A percentile compares a stretch with the other conserved stretches of the same genome.
These are phyloP conservation scores for Mucor plumbeus DNA, from an alignment of 371 early-diverging fungal species.

Conservation along the genomic window DNA sequence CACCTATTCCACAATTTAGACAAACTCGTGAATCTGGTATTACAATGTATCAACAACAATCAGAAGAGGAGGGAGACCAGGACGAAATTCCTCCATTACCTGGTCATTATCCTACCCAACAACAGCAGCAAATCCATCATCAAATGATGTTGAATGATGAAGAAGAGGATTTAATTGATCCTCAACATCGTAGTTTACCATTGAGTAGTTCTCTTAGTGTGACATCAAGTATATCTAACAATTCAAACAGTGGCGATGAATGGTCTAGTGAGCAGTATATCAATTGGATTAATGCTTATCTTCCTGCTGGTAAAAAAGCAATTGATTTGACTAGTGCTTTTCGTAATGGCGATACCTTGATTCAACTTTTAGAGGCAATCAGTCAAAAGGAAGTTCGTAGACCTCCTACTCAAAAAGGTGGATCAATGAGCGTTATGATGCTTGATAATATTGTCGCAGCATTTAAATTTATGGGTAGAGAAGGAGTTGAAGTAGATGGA, in stretches of 20 bases:
- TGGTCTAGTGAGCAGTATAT: conserved; percentile 41
- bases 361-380: conserved; percentile 57
- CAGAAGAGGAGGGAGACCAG: background rate
- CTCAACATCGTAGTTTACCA: conserved; percentile 33
- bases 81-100: conserved; percentile 2
- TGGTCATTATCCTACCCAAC: background rate
- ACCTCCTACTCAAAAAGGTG: conserved; percentile 37
- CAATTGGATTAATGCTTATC: conserved; percentile 60
- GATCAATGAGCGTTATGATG: conserved; percentile 49
- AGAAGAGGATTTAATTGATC: conserved; percentile 41
- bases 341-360: conserved; percentile 58
- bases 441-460: conserved; percentile 65
- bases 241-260: conserved; percentile 2
- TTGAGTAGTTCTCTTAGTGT: conserved; percentile 16
- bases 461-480: conserved; percentile 69
- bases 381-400: conserved; percentile 55
- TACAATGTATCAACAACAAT: conserved; percentile 13
- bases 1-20: conserved; percentile 18
- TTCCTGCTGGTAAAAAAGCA: conserved; percentile 43
- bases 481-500: conserved; percentile 60
- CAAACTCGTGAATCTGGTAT: conserved; percentile 35
- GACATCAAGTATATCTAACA: conserved; percentile 19
- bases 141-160: conserved; percentile 23
- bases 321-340: conserved; percentile 55
- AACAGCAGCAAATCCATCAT: background rate